phyloP scores from a whole-genome alignment of 495 filamentous ascomycete species.

The Neurospora tetraspora region DNA sequence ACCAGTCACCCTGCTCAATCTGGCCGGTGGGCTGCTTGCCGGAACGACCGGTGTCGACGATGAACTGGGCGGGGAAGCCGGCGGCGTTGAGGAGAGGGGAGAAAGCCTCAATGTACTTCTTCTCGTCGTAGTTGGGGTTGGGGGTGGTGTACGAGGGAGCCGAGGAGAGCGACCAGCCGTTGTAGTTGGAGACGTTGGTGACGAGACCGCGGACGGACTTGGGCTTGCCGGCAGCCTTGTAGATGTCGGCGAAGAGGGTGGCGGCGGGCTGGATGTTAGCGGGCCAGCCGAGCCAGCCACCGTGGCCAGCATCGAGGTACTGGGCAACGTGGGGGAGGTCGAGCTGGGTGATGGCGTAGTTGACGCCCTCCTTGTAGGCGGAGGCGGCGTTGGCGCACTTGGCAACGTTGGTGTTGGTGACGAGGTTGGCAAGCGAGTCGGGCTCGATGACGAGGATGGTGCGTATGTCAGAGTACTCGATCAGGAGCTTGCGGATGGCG shows the following conservation, averaged over 20 bases:
- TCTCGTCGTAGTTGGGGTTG: slow-evolving; percentile 56
- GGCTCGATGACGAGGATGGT: slow-evolving; percentile 56
- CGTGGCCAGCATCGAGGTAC: slow-evolving; percentile 77
- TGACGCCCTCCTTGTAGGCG: slow-evolving; percentile 57
- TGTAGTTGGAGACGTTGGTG: slow-evolving; percentile 77
- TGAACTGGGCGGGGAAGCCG: slow-evolving; percentile 63
- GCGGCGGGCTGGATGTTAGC: slow-evolving; percentile 67
- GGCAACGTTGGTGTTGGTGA: slow-evolving; percentile 58
- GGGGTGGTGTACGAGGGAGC: slow-evolving; percentile 30
- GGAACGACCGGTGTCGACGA: slow-evolving; percentile 58
- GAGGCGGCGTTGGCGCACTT: slow-evolving; percentile 54
- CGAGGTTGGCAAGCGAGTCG: slow-evolving; percentile 69
- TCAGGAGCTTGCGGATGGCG: slow-evolving; percentile 47
- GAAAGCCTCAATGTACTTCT: slow-evolving; percentile 58
- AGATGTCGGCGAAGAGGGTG: slow-evolving; percentile 53
- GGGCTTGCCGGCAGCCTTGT: slow-evolving; percentile 55
- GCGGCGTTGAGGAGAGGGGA: slow-evolving; percentile 46
- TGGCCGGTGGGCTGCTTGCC: slow-evolving; percentile 60
- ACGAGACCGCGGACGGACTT: slow-evolving; percentile 58
- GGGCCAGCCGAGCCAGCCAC: slow-evolving; percentile 75
- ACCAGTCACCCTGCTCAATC: slow-evolving; percentile 67
- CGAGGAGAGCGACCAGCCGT: slow-evolving; percentile 42
- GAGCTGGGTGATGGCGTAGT: slow-evolving; percentile 60
- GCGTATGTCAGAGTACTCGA: slow-evolving; percentile 43
- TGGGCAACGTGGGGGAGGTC: slow-evolving; percentile 69